phyloP scores from a whole-genome alignment of 148 eudicot species.

The Nepenthes gracilis region DNA sequence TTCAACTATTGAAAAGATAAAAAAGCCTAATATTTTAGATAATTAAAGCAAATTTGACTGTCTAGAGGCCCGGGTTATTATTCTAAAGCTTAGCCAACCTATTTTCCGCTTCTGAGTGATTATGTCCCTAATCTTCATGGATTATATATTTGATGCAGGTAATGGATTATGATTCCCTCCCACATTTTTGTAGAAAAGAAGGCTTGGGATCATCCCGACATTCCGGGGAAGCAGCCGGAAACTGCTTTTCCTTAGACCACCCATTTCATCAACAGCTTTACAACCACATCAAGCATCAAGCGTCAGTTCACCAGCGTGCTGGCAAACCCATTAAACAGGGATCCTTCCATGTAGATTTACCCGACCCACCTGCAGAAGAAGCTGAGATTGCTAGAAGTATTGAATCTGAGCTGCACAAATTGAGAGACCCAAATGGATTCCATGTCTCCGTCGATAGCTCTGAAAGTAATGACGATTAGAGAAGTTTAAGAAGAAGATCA shows the following conservation, averaged over 20 bases:
- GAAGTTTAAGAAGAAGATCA: too few relatives aligned
- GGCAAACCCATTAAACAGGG: conserved; percentile 25
- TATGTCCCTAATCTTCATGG: not conserved
- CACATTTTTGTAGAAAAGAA: conserved; percentile 89
- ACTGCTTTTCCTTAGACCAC: conserved; percentile 62
- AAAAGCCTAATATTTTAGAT: too few relatives aligned
- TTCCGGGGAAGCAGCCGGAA: conserved; percentile 50
- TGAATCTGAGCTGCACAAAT: conserved; percentile 34
- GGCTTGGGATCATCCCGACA: conserved; percentile 77
- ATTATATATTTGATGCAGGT: conserved; percentile 39
- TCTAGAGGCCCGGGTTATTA: not conserved
- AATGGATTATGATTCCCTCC: conserved; percentile 90
- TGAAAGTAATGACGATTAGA: conserved; percentile 11
- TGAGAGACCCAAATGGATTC: conserved; percentile 14
- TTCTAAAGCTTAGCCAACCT: not conserved
- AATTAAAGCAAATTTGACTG: too few relatives aligned
- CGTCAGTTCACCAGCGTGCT: conserved; percentile 8
- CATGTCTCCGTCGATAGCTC: conserved; percentile 18
- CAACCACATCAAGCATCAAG: conserved; percentile 34
- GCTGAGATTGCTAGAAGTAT: conserved; percentile 31
- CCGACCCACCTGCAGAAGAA: conserved; percentile 23
- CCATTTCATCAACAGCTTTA: conserved; percentile 57
- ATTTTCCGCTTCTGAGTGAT: too few relatives aligned
- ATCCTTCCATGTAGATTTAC: conserved; percentile 43
- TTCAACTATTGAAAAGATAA: too few relatives aligned